Conservation (phyloP, 139 green algal species). For the Chlamydomonas eustigma region DNA sequence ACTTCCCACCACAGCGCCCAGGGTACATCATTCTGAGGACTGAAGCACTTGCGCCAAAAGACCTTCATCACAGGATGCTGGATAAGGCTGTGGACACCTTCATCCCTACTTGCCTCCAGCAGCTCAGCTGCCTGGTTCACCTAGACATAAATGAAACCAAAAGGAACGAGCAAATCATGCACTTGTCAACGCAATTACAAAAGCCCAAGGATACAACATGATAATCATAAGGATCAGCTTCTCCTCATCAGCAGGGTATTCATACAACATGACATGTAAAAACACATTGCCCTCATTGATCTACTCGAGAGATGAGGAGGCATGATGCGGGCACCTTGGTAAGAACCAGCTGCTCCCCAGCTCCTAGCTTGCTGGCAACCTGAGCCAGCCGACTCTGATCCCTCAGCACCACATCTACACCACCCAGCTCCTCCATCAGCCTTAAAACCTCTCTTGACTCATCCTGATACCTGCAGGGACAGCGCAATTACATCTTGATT, state of each 20-base stretch:
- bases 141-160: background rate
- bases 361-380: constrained; percentile 12
- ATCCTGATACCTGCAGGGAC: constrained; percentile 4
- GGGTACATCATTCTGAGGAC: constrained; percentile 16
- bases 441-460: background rate
- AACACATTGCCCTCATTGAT: too few species aligned
- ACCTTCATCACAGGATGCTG: constrained; percentile 26
- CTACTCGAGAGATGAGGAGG: too few species aligned
- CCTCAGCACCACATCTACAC: constrained; percentile 19
- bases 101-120: constrained; percentile 22
- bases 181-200: too few species aligned
- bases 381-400: background rate
- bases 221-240: too few species aligned
- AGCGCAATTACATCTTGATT: too few species aligned
- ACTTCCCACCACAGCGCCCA: constrained; percentile 33
- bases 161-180: too few species aligned
- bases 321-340: too few species aligned
- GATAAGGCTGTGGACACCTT: constrained; percentile 37
- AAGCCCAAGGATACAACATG: too few species aligned
- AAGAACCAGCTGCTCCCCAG: constrained; percentile 18
- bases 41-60: constrained; percentile 35
- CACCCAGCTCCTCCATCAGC: constrained; percentile 21
- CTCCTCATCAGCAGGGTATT: too few species aligned
- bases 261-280: too few species aligned
- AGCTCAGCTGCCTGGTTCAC: constrained; percentile 21